Evolutionary conservation across 306 rosid species (phyloP), one percentile per base, ranked within the genome.

Genomic region (Trifolium repens): DNA sequence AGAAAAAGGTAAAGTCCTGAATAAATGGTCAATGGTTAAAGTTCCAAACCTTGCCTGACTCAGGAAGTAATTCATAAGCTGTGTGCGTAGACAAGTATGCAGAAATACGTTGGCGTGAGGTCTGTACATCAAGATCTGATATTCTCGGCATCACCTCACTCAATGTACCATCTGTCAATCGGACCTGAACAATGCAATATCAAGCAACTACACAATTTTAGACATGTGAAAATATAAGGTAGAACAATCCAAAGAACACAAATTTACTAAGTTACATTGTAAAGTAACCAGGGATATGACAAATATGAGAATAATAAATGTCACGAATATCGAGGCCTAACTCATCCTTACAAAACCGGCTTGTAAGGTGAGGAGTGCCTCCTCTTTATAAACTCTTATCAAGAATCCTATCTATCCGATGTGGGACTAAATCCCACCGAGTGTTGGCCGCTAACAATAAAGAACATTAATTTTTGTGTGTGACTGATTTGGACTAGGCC

Each of bases 11-110:
- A 35, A 16, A 22, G 73, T 57, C 42, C 32, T 69, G 54, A 84
- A 27, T 22, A 61, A 27, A 66, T 77, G 72, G 78, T 15, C 39
- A 49, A 75, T 55, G 84, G 78, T 50, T 67, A 76, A 70, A 79
- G 82, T 74, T 84, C 87, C 99, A 86, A 94, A 96, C 99, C 99
- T 96, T 96, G 93, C 99, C 96, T 82, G 98, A 92, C 96, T 96
- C 98, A 0, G 99, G 99, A 76, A 96, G 97, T 83, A 96, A 83
- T 84, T 96, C 99, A 78, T 92, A 96, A 75, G 84, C 91, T 64
- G 96, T 89, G 74, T 78, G 89, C 50, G 82, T 64, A 10, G 96
- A 92, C 89, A 96, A 81, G 86, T 92, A 92, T 35, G 75, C 83
- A 84, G 96, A 87, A 55, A 96, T 83, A 40, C 91, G 91, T 72